Evolutionary conservation across 192 early-diverging fungal species (phyloP), one percentile per base, ranked within the genome.

Genomic region (Coemansia sp.): DNA sequence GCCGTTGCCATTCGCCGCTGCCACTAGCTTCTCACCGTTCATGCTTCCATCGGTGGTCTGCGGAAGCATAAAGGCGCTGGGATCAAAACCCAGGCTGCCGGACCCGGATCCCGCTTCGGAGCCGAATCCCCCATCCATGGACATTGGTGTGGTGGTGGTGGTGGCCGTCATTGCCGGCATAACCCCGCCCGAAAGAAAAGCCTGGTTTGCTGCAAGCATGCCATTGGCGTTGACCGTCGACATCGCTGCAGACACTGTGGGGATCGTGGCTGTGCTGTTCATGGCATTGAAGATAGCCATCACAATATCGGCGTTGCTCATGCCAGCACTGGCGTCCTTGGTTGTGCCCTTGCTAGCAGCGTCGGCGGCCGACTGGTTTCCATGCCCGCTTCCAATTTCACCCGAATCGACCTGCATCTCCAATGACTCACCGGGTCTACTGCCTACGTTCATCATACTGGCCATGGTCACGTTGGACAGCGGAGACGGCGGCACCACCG

Each of bases 241-340:
- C 58, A 30, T 63, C 12, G 18, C 34, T 48, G 56, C 52, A 51
- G 28, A 57, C 34, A 45, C 62, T 50, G 58, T 14, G 20, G 11
- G 61, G 45, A 28, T 56, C 7, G 52, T 22, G 29, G 50, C 38
- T 1, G 56, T 11, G 51, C 51, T 66, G 32, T 68, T 68, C 68
- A 82, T 82, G 40, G 79, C 79, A 54, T 68, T 73, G 63, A 82
- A 72, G 17, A 82, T 64, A 0, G 79, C 74, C 73, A 76, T 70
- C 51, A 82, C 63, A 32, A 82, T 66, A 18, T 71, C 64, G 8
- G 66, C 60, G 38, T 55, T 72, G 29, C 63, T 31, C 63, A 68
- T 63, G 32, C 31, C 61, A 32, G 30, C 59, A 28, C 31, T 25
- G 10, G 40, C 45, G n/a, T n/a, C n/a, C n/a, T n/a, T n/a, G 1